A percentile compares a stretch with the other conserved stretches of the same genome.
These are phyloP conservation scores for Diaporthe citri DNA, from an alignment of 2,329 filamentous ascomycete genomes.

Conservation along the genomic window DNA sequence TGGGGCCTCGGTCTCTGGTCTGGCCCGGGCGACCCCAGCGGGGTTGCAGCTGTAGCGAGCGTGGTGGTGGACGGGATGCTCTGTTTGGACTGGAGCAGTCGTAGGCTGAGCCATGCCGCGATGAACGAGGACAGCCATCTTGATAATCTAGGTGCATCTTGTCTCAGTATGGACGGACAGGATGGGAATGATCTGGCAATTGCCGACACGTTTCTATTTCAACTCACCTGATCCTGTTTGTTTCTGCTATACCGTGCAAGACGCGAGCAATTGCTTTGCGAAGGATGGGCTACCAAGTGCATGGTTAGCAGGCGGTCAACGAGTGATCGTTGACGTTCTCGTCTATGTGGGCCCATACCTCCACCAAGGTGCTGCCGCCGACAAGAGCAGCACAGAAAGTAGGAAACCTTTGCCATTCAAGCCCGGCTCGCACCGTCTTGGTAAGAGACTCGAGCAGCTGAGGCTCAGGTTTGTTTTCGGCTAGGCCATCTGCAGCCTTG, in stretches of 20 bases:
- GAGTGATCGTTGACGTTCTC: too few species aligned
- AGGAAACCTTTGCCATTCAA: constrained; percentile 70
- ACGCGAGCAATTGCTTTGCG: constrained; percentile 28
- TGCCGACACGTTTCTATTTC: not conserved
- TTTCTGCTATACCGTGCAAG: not conserved
- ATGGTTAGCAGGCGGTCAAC: not conserved
- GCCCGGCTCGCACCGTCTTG: constrained; percentile 62
- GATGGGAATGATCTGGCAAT: not conserved
- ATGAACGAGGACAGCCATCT: constrained; percentile 70
- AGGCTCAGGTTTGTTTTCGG: constrained; percentile 46
- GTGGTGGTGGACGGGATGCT: constrained; percentile 45
- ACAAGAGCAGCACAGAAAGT: constrained; percentile 72
- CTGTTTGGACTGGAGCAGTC: constrained; percentile 68
- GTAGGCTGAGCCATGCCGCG: constrained; percentile 69
- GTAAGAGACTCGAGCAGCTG: constrained; percentile 51
- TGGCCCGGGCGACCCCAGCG: not conserved
- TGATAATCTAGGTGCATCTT: constrained; percentile 57
- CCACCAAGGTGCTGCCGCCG: constrained; percentile 71
- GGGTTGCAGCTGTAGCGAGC: constrained; percentile 37
- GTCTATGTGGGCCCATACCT: constrained; percentile 57
- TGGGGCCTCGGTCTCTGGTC: constrained; percentile 38
- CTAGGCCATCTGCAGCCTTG: constrained; percentile 50
- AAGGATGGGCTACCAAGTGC: constrained; percentile 21
- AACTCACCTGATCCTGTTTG: constrained; percentile 48
- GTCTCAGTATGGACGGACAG: constrained; percentile 17